Conservation (phyloP, 2,329 filamentous ascomycete species). For the Aspergillus tanneri region DNA sequence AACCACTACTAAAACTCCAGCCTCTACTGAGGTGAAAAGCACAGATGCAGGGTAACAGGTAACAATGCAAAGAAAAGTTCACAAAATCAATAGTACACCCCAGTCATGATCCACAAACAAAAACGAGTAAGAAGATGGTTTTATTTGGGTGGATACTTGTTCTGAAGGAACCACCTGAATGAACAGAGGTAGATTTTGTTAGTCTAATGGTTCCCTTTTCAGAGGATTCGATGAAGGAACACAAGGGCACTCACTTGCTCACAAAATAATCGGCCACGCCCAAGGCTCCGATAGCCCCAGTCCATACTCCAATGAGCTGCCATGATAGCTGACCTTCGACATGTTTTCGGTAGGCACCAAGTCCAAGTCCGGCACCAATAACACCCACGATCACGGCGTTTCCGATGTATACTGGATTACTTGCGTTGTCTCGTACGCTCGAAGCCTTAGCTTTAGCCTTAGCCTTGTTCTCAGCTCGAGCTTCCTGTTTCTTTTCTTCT, state of each 20-base stretch:
- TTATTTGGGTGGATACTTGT: conserved; percentile 52
- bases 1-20: background rate
- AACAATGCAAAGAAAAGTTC: background rate
- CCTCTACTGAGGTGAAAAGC: background rate
- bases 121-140: background rate
- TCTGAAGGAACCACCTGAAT: conserved; percentile 50
- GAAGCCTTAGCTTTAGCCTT: conserved; percentile 36
- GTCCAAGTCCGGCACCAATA: conserved; percentile 44
- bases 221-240: background rate
- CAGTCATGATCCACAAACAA: background rate
- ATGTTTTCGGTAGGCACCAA: conserved; percentile 51
- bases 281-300: conserved; percentile 46
- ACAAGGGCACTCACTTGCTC: conserved; percentile 47
- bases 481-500: conserved; percentile 27
- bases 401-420: conserved; percentile 49
- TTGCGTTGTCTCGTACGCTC: conserved; percentile 36
- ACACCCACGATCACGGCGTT: conserved; percentile 47
- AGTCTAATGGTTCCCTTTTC: background rate
- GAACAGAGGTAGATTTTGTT: background rate
- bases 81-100: background rate
- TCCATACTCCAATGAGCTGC: conserved; percentile 45
- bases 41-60: background rate
- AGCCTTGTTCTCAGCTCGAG: conserved; percentile 31
- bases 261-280: conserved; percentile 49
- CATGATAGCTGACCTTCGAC: conserved; percentile 46